Evolutionary conservation across 1,284 basidiomycete species (phyloP), one percentile per base, ranked within the genome.

Genomic region (Polyporus tsugae): DNA sequence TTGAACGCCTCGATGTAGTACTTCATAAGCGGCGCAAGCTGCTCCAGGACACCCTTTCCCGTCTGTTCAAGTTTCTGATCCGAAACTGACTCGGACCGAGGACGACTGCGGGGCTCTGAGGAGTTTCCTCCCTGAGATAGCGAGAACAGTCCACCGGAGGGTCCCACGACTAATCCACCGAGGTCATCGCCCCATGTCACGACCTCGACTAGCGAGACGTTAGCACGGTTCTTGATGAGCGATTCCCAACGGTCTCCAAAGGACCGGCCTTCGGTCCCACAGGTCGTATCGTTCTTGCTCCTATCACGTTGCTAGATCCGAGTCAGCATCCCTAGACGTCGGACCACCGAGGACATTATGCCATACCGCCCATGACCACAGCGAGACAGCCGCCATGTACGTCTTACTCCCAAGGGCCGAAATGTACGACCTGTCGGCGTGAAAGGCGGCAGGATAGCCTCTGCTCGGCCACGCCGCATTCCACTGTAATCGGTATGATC

Each of bases 1-100:
- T 90, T 90, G 82, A 86, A 92, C 0, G 87, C 88, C 4, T 82
- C 79, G 68, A 88, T 84, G 76, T 91, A 90, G 80, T 89, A 89
- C 38, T 76, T 68, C 65, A 83, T 81, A 62, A 87, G 75, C 4
- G 58, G 58, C 6, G 22, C 58, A n/a, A 60, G 13, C 39, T 39
- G 58, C 38, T n/a, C 58, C n/a, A 29, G 22, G 22, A 60, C 41
- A 13, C 58, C 36, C 6, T 59, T 36, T n/a, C 38, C 38, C 4
- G 22, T 7, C 11, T 19, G 58, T 22, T n/a, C n/a, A n/a, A n/a
- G n/a, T n/a, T 25, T 42, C 22, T 38, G n/a, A 22, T n/a, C 36
- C 22, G 11, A 22, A 22, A 25, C 1, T 5, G 46, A 49, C 10
- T 25, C 46, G 9, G 58, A 60, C 36, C 4, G n/a, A 6, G 19